phyloP scores from a whole-genome alignment of 2,329 filamentous ascomycete species.

The Aspergillus piperis region DNA sequence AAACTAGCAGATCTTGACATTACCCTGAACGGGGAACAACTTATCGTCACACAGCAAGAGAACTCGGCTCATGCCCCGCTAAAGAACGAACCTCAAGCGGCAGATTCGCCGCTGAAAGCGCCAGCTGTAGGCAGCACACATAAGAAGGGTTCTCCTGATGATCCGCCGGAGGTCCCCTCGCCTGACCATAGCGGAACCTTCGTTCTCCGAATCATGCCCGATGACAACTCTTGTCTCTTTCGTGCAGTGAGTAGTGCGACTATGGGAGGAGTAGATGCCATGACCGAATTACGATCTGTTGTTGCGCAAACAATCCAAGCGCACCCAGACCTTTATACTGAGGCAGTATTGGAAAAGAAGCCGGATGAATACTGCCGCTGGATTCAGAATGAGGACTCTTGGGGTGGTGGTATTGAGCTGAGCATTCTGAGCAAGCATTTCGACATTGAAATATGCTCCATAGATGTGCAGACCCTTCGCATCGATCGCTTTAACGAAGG shows the following conservation, averaged over 20 bases:
- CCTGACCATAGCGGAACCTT: constrained; percentile 58
- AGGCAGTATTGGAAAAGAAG: constrained; percentile 72
- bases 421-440: constrained; percentile 83
- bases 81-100: constrained; percentile 15
- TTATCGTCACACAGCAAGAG: constrained; percentile 61
- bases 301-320: constrained; percentile 77
- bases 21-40: constrained; percentile 67
- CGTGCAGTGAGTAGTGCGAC: constrained; percentile 81
- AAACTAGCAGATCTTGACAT: constrained; percentile 59
- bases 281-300: constrained; percentile 72
- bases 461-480: constrained; percentile 71
- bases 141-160: constrained; percentile 48
- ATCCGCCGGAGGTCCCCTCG: constrained; percentile 63
- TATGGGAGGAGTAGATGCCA: constrained; percentile 65
- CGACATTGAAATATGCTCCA: constrained; percentile 78
- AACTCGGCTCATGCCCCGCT: constrained; percentile 17
- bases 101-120: constrained; percentile 21
- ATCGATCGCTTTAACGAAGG: constrained; percentile 79
- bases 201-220: constrained; percentile 90
- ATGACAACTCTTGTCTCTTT: constrained; percentile 95
- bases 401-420: constrained; percentile 91
- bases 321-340: constrained; percentile 71
- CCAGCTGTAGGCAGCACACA: constrained; percentile 45
- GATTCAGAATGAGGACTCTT: constrained; percentile 77
- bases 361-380: constrained; percentile 76